Percentiles rank a stretch among this genome's conserved stretches.
phyloP scores from a whole-genome alignment of 208 protist genomes.

The Balamuthia mandrillaris region DNA sequence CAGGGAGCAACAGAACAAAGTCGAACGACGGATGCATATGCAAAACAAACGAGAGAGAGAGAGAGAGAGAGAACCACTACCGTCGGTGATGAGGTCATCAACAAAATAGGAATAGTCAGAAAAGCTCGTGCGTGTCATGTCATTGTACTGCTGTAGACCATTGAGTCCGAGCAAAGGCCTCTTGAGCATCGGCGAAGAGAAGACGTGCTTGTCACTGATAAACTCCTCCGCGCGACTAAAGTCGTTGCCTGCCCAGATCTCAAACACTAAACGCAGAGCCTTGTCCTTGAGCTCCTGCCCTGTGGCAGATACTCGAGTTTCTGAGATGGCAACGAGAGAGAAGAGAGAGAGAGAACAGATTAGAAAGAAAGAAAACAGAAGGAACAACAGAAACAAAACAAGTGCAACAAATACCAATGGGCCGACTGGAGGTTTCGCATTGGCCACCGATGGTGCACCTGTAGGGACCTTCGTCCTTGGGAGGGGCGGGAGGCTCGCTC shows the following conservation, averaged over 20 bases:
- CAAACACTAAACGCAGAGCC: slow-evolving; percentile 12
- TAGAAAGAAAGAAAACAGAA: too few species aligned
- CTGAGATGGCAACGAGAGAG: too few species aligned
- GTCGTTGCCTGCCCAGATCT: slow-evolving; percentile 25
- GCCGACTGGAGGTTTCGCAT: too few species aligned
- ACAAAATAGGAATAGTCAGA: neutral
- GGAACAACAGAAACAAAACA: too few species aligned
- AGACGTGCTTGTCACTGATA: neutral
- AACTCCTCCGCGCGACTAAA: neutral
- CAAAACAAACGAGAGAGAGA: neutral
- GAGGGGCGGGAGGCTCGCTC: too few species aligned
- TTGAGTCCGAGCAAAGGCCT: neutral
- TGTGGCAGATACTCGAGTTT: neutral
- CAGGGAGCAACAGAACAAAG: too few species aligned
- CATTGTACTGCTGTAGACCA: neutral
- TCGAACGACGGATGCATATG: neutral
- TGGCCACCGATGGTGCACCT: too few species aligned
- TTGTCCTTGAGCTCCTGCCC: slow-evolving; percentile 23
- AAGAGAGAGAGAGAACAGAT: too few species aligned
- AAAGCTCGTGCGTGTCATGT: neutral
- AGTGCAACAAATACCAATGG: too few species aligned
- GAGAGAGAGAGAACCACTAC: neutral
- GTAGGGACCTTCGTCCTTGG: too few species aligned
- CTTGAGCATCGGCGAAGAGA: neutral
- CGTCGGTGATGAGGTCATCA: slow-evolving; percentile 7